Conservation (phyloP, 2,329 filamentous ascomycete genomes). For the Fusarium transvaalense region DNA sequence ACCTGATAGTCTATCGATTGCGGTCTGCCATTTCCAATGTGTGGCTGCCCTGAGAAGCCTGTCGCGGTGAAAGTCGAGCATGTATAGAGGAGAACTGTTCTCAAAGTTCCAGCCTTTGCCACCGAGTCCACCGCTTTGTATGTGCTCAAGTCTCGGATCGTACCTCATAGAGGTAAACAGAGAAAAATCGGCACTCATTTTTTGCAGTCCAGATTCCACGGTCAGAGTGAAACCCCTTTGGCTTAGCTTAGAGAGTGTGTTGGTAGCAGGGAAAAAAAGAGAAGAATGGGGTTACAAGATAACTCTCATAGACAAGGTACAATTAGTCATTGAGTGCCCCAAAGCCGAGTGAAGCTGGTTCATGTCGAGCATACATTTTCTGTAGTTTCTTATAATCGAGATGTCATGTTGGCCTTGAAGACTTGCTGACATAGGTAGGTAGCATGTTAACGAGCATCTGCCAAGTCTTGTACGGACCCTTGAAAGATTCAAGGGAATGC, state of each 20-base stretch:
- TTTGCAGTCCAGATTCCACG: not conserved
- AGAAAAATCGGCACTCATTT: conserved; percentile 63
- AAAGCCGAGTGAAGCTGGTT: not conserved
- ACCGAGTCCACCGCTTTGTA: conserved; percentile 55
- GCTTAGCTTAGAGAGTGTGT: not conserved
- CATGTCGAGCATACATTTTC: not conserved
- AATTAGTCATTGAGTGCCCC: conserved; percentile 4
- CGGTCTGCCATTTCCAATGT: conserved; percentile 67
- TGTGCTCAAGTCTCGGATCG: conserved; percentile 68
- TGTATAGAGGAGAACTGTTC: conserved; percentile 76
- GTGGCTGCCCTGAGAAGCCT: conserved; percentile 76
- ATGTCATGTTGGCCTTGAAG: not conserved
- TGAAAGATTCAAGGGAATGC: not conserved
- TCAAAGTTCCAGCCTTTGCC: conserved; percentile 66
- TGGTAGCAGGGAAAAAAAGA: not conserved
- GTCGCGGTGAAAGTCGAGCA: conserved; percentile 82
- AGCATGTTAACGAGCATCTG: conserved; percentile 6
- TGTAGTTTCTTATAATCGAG: not conserved
- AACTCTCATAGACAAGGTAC: not conserved
- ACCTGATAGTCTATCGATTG: conserved; percentile 60
- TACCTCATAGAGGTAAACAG: conserved; percentile 80
- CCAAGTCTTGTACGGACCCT: not conserved
- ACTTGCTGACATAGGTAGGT: not conserved
- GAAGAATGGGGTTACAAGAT: not conserved
- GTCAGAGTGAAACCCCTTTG: not conserved